Evolutionary conservation across 768 basidiomycete genomes (phyloP).

Genomic region (Hypsizygus marmoreus): DNA sequence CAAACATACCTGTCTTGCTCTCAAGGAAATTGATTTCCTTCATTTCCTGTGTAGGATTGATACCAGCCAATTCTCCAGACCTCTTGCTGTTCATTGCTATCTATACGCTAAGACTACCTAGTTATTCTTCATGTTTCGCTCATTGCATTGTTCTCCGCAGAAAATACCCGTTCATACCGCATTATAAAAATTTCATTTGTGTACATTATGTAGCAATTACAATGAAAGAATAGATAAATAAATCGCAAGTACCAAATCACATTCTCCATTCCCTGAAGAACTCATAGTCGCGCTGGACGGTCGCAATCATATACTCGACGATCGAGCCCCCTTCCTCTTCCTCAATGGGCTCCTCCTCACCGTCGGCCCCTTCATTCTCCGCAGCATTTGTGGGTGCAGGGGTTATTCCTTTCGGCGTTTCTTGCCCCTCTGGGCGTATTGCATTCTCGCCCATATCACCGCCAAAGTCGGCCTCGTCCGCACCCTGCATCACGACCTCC

Average conservation of each 20-base stretch:
- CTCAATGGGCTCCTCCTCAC: conserved; percentile 46
- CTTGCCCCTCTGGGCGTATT: conserved; percentile 16
- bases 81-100: too few species aligned
- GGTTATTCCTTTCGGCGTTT: conserved; percentile 7
- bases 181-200: conserved; percentile 5
- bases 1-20: too few species aligned
- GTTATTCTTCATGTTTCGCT: too few species aligned
- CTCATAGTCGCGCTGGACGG: conserved; percentile 62
- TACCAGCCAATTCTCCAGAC: too few species aligned
- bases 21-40: too few species aligned
- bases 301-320: conserved; percentile 82
- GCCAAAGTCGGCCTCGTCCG: conserved; percentile 79
- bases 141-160: too few species aligned
- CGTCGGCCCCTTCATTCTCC: conserved; percentile 36
- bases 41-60: too few species aligned
- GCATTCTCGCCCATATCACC: conserved; percentile 37
- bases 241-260: conserved; percentile 26
- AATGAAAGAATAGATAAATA: background rate
- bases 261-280: conserved; percentile 76
- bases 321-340: conserved; percentile 74
- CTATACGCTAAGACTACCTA: too few species aligned
- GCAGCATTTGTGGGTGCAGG: conserved; percentile 21
- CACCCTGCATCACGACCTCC: conserved; percentile 71
- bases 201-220: conserved; percentile 6
- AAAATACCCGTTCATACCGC: background rate